A percentile compares a stretch with the other conserved stretches of the same genome.
phyloP scores from a whole-genome alignment of 2,329 filamentous ascomycete species.

The Spiromastix sp. region DNA sequence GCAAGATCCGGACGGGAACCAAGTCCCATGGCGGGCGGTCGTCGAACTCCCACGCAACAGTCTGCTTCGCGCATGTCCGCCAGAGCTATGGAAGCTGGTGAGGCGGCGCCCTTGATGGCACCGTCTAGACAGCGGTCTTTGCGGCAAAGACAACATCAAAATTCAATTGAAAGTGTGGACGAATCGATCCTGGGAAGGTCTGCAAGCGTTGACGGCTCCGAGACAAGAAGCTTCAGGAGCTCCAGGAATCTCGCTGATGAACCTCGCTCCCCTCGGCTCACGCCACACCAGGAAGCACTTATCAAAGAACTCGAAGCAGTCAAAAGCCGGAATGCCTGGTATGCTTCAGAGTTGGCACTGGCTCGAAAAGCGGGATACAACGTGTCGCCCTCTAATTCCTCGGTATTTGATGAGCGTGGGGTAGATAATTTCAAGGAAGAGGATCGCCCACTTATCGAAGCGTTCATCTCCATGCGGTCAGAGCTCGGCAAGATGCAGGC shows the following conservation, averaged over 20 bases:
- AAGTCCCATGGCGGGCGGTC: slow-evolving; percentile 47
- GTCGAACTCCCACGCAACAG: slow-evolving; percentile 52
- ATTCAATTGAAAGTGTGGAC: slow-evolving; percentile 58
- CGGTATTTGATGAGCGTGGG: slow-evolving; percentile 61
- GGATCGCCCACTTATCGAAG: slow-evolving; percentile 84
- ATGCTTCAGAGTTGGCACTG: slow-evolving; percentile 85
- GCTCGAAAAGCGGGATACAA: slow-evolving; percentile 82
- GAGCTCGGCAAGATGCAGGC: slow-evolving; percentile 84
- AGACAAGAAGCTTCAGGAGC: slow-evolving; percentile 28
- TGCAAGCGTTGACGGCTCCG: slow-evolving; percentile 30
- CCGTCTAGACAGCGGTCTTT: slow-evolving; percentile 41
- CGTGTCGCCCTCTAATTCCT: slow-evolving; percentile 41
- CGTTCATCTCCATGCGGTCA: slow-evolving; percentile 78
- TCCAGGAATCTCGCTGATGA: slow-evolving; percentile 32
- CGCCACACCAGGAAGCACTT: slow-evolving; percentile 48
- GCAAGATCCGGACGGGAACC: slow-evolving; percentile 31
- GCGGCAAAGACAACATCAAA: slow-evolving; percentile 51
- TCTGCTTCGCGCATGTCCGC: slow-evolving; percentile 20
- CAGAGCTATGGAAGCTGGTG: slow-evolving; percentile 37
- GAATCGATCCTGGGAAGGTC: slow-evolving; percentile 42
- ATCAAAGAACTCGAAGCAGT: slow-evolving; percentile 78
- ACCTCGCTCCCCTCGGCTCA: slow-evolving; percentile 35
- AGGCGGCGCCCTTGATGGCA: slow-evolving; percentile 32
- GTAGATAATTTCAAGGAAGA: slow-evolving; percentile 81
- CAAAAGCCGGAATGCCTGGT: slow-evolving; percentile 89